Percentiles rank a stretch among this genome's conserved stretches.
phyloP scores from a whole-genome alignment of 305 asterid genomes.

The Ilex paraguariensis region DNA sequence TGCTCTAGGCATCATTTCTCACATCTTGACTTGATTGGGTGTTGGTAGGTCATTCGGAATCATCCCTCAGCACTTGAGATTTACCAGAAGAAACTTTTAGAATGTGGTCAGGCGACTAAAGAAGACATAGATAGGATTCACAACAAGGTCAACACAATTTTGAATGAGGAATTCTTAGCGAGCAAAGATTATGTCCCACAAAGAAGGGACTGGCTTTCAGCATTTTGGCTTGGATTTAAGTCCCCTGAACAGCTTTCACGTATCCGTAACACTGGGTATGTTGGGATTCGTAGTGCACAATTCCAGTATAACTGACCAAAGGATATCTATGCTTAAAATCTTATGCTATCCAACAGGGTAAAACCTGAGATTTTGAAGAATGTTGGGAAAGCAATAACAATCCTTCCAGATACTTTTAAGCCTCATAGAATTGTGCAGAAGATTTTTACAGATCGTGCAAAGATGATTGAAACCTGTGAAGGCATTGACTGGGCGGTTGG shows the following conservation, averaged over 20 bases:
- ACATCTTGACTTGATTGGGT: not conserved
- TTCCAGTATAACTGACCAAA: not conserved
- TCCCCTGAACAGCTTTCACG: constrained; percentile 92
- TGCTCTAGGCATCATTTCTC: no score
- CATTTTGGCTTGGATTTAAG: constrained; percentile 88
- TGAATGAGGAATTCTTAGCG: constrained; percentile 36
- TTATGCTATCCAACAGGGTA: constrained; percentile 1
- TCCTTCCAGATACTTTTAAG: constrained; percentile 1
- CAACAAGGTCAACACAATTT: constrained; percentile 22
- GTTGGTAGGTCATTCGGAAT: constrained; percentile 25
- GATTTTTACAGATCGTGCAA: constrained; percentile 5
- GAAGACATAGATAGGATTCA: constrained; percentile 25
- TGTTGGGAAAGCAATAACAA: constrained; percentile 5
- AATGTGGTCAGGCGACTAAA: constrained; percentile 19
- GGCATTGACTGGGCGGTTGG: constrained; percentile 27
- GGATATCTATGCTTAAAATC: not conserved
- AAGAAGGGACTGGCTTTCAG: constrained; percentile 96
- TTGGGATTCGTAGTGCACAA: not conserved
- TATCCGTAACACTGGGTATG: constrained; percentile 80
- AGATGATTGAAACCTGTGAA: constrained; percentile 6
- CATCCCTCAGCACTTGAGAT: constrained; percentile 35
- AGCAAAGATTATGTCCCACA: constrained; percentile 87
- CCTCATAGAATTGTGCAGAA: not conserved
- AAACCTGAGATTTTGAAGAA: constrained; percentile 4
- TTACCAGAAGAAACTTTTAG: constrained; percentile 29